phyloP scores from a whole-genome alignment of 176 grass and related monocot species.

The Neostapfia colusana region DNA sequence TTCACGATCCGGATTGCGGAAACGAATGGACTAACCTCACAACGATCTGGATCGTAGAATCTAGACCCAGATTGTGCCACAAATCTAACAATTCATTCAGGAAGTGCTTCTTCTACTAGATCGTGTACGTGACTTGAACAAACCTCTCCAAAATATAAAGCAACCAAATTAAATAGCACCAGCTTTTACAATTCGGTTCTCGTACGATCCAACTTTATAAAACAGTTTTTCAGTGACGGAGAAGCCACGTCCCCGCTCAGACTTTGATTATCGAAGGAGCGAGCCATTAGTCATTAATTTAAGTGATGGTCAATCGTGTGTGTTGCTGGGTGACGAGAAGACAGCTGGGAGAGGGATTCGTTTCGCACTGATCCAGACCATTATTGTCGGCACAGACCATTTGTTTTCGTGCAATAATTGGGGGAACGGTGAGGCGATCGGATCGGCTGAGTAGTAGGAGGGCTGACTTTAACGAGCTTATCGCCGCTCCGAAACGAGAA shows the following conservation, averaged over 20 bases:
- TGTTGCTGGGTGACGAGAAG: not conserved
- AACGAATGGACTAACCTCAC: too few relatives aligned
- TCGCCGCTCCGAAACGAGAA: not conserved
- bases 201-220: too few relatives aligned
- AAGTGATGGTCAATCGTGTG: not conserved
- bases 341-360: not conserved
- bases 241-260: not conserved
- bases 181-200: too few relatives aligned
- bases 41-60: too few relatives aligned
- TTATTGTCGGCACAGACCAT: not conserved
- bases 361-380: not conserved
- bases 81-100: too few relatives aligned
- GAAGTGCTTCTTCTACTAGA: too few relatives aligned
- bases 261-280: not conserved
- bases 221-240: too few relatives aligned
- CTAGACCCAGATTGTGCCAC: too few relatives aligned
- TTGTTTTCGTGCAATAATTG: not conserved
- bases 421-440: not conserved
- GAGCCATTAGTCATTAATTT: not conserved
- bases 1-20: too few relatives aligned
- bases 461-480: not conserved
- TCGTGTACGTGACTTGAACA: too few relatives aligned
- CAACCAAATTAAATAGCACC: too few relatives aligned
- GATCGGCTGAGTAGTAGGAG: not conserved
- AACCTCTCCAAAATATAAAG: too few relatives aligned